Percentiles rank a stretch among this genome's conserved stretches.
Evolutionary conservation across 179 eudicot species (phyloP).

Genomic region (Carnegiea gigantea): DNA sequence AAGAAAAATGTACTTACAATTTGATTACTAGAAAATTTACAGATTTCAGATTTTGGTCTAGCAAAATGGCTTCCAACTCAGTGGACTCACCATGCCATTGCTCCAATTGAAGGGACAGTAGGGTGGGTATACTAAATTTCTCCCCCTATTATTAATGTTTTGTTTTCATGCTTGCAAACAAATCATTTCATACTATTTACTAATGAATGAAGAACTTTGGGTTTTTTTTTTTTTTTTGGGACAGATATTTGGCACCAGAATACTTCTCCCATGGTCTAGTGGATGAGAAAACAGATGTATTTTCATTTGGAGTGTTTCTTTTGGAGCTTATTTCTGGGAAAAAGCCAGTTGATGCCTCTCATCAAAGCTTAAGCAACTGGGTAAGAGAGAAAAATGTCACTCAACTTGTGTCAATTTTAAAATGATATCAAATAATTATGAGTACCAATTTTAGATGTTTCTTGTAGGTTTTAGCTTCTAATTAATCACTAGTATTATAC

Average conservation of each 20-base stretch:
- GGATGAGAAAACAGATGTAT: slow-evolving; percentile 94
- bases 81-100: slow-evolving; percentile 93
- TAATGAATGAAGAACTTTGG: not conserved
- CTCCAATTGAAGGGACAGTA: slow-evolving; percentile 98
- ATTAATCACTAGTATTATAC: no score
- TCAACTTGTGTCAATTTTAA: not conserved
- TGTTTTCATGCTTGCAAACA: not conserved
- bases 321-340: slow-evolving; percentile 82
- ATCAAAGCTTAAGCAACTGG: slow-evolving; percentile 88
- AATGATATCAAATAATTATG: not conserved
- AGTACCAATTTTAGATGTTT: slow-evolving; percentile 18
- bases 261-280: slow-evolving; percentile 94
- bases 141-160: not conserved
- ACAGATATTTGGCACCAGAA: slow-evolving; percentile 92
- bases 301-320: slow-evolving; percentile 87
- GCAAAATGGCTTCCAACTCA: slow-evolving; percentile 99
- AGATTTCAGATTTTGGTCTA: slow-evolving; percentile 96
- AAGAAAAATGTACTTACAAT: no score
- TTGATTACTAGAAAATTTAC: not conserved
- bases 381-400: slow-evolving; percentile 37
- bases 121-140: slow-evolving; percentile 48
- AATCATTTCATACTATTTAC: not conserved
- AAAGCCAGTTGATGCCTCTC: slow-evolving; percentile 82
- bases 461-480: slow-evolving; percentile 30
- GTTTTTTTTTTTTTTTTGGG: not conserved